A percentile compares a stretch with the other conserved stretches of the same genome.
Evolutionary conservation across 129 eudicot genomes (phyloP).

Genomic region (Pittosporum tobira): DNA sequence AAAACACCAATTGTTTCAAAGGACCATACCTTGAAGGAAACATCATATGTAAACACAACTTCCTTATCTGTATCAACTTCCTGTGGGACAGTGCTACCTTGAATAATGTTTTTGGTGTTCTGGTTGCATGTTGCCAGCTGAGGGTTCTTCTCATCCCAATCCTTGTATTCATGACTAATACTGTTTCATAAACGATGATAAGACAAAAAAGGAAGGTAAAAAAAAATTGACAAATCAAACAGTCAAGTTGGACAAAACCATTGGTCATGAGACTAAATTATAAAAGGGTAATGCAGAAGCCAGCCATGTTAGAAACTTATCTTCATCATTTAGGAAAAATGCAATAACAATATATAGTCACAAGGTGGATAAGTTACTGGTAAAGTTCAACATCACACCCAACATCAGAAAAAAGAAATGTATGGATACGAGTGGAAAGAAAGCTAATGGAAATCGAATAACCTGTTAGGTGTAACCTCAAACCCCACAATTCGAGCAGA

Average conservation of each 20-base stretch:
- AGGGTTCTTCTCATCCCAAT: slow-evolving; percentile 77
- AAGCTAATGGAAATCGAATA: slow-evolving; percentile 1
- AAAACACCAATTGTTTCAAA: slow-evolving; percentile 2
- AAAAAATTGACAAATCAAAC: background rate
- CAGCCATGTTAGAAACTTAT: background rate
- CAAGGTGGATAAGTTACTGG: background rate
- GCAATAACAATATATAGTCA: background rate
- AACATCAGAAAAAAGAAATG: background rate
- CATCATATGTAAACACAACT: slow-evolving; percentile 86
- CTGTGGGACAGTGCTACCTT: slow-evolving; percentile 78
- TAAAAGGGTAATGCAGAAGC: background rate
- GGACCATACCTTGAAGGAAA: slow-evolving; percentile 64
- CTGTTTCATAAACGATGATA: slow-evolving; percentile 28
- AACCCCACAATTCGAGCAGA: slow-evolving; percentile 92
- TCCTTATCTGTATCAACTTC: slow-evolving; percentile 87
- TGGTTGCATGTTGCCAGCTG: slow-evolving; percentile 72
- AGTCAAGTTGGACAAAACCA: background rate
- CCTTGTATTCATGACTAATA: slow-evolving; percentile 78
- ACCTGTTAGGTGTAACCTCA: slow-evolving; percentile 98
- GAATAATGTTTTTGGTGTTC: slow-evolving; percentile 65
- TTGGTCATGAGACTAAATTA: background rate
- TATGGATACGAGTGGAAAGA: background rate
- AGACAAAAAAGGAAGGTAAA: no score
- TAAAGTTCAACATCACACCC: background rate
- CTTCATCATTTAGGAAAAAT: background rate